Evolutionary conservation across 139 green algal species (phyloP), one percentile per base, ranked within the genome.

Genomic region (Picochlorum sp.): DNA sequence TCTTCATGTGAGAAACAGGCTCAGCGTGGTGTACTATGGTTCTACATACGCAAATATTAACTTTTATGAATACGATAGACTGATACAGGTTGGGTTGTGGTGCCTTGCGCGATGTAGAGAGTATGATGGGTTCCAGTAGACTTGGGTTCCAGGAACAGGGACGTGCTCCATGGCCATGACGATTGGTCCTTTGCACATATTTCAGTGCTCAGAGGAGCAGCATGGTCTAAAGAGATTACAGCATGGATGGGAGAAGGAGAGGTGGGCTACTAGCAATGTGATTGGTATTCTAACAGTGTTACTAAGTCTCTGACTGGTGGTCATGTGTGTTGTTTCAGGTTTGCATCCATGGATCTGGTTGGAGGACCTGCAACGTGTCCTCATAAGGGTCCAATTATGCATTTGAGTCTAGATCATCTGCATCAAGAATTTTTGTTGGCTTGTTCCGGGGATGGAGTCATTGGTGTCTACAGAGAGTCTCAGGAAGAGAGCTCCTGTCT

Each of bases 401-500:
- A 75, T 52, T 55, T 92, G 38, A 76, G 85, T 21, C 52, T 92
- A 9, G 85, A 90, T 44, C 11, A 28, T n/a, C 57, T 73, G 1
- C 83, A 90, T 67, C 64, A 83, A n/a, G 73, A 85, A 8, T 93
- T 86, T 65, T 69, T 92, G 11, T 62, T 93, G 1, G 65, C 76
- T 3, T 57, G 45, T 6, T 63, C 45, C 2, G 60, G 55, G 34
- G 78, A 84, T 58, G 74, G 65, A 9, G 76, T 72, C 1, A 45
- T 87, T 4, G 79, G 74, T 6, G 50, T 85, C 0, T 87, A 83
- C 47, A 41, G 83, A 91, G 63, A 79, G 72, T 2, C 68, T 16
- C 51, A 15, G 7, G 34, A 30, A 10, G 15, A 62, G 7, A 59
- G 23, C 21, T 7, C 6, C 49, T 54, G 9, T 24, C 68, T 28